Base-by-base conservation (phyloP, 1,139 yeast genomes). In the Suhomyces chickasaworum region DNA sequence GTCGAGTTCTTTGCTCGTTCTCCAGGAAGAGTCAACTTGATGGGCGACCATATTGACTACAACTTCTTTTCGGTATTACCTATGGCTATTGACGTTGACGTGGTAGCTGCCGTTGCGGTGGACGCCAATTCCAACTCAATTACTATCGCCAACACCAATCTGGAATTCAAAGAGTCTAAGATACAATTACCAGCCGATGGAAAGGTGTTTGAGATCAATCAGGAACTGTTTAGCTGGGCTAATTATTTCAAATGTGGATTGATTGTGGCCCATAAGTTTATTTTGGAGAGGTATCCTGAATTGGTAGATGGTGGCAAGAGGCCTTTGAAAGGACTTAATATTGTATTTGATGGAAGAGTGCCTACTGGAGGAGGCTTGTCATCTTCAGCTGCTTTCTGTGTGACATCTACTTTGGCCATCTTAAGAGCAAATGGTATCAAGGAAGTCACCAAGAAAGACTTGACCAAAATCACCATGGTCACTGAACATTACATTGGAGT, bases 41-140 rank as follows among this genome's bases (percentile, higher is more conserved):
- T 85, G 51, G 91, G 91, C 34, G 91, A 85, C 54, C 91, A 85
- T 60, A 80, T 85, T 47, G 91, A 85, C 66, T 85, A 84, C 60
- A 79, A 82, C 51, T 76, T 77, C 59, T 85, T 82, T 59, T 76
- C 88, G 3, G 87, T 83, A 13, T 71, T 85, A 55, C 91, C 91
- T n/a, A 80, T 85, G 84, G 89, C 91, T 7, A 81, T 84, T 40
- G 86, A 82, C 46, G 76, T 73, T 16, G 90, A 84, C 58, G 79
- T 84, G 52, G 65, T 83, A 41, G 78, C 79, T 55, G 89, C 84
- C 13, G 83, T 80, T 13, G 58, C 64, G 20, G 53, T 63, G 5
- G 55, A 59, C 10, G 59, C 64, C 10, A 64, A 61, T 32, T 55
- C 58, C 16, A 57, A 55, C 30, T 58, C 60, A 15, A 68, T 82